Conservation (phyloP, 441 rosid genomes). For the Jatropha podagrica region DNA sequence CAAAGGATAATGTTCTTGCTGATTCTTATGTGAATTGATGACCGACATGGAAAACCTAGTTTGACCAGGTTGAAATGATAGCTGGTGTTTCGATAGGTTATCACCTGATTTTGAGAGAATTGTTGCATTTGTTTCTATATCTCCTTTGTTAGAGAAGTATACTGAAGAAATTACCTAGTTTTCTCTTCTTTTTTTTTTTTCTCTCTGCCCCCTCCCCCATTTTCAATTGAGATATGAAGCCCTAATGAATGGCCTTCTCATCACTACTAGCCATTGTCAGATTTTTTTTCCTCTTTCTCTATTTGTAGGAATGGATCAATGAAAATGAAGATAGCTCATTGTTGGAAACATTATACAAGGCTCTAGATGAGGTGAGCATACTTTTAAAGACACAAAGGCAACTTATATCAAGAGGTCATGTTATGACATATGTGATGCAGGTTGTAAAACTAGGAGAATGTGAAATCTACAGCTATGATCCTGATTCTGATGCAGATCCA, state of each 20-base stretch:
- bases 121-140: background rate
- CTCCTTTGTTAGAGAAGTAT: background rate
- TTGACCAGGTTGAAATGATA: background rate
- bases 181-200: background rate
- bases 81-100: background rate
- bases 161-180: background rate
- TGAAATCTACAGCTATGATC: constrained; percentile 80
- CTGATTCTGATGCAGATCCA: constrained; percentile 81
- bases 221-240: too few relatives aligned
- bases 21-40: background rate
- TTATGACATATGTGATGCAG: constrained; percentile 43
- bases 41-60: background rate
- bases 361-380: constrained; percentile 81
- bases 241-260: constrained; percentile 5
- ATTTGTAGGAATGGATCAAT: constrained; percentile 68
- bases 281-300: background rate
- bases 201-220: too few relatives aligned
- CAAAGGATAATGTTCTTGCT: background rate
- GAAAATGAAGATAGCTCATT: constrained; percentile 67
- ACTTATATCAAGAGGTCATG: constrained; percentile 15
- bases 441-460: constrained; percentile 85
- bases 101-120: background rate
- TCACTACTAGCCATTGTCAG: background rate
- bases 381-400: constrained; percentile 19
- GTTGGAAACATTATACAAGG: constrained; percentile 70